A percentile compares a stretch with the other conserved stretches of the same genome.
phyloP scores from a whole-genome alignment of 306 rosid genomes.

The Acacia melanoxylon region DNA sequence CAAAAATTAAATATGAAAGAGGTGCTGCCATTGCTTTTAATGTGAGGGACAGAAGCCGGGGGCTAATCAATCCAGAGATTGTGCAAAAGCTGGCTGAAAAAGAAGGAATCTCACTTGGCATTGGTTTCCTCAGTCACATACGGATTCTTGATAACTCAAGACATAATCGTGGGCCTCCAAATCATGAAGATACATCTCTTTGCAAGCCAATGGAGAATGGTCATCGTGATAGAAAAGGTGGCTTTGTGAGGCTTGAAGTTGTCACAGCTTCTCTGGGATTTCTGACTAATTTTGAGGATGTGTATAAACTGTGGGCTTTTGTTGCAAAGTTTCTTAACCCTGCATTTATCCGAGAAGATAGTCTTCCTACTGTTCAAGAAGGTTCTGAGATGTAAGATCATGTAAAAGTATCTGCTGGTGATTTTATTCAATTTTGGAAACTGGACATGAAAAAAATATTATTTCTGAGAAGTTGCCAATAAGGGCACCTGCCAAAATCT shows the following conservation, averaged over 20 bases:
- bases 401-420: background rate
- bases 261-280: slow-evolving; percentile 88
- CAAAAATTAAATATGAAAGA: slow-evolving; percentile 91
- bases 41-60: slow-evolving; percentile 65
- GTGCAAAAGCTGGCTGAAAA: slow-evolving; percentile 93
- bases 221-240: slow-evolving; percentile 53
- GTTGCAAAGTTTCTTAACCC: slow-evolving; percentile 89
- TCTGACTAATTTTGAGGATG: slow-evolving; percentile 91
- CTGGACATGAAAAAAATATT: slow-evolving; percentile 33
- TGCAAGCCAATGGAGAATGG: slow-evolving; percentile 85
- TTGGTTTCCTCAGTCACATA: slow-evolving; percentile 88
- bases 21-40: slow-evolving; percentile 99
- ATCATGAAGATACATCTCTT: slow-evolving; percentile 66
- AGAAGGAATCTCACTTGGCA: slow-evolving; percentile 85
- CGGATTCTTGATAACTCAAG: slow-evolving; percentile 61
- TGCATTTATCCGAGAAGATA: slow-evolving; percentile 55
- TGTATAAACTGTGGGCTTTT: slow-evolving; percentile 89
- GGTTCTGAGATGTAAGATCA: slow-evolving; percentile 57
- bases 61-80: slow-evolving; percentile 77
- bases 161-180: slow-evolving; percentile 45
- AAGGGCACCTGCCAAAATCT: slow-evolving; percentile 24
- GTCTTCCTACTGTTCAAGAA: slow-evolving; percentile 78
- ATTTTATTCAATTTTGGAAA: slow-evolving; percentile 35
- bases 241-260: slow-evolving; percentile 77
- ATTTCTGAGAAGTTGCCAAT: slow-evolving; percentile 24